Percentiles rank a stretch among this genome's conserved stretches.
These are phyloP conservation scores for Leccinum imitatum DNA, from an alignment of 768 basidiomycete genomes.

Conservation along the genomic window DNA sequence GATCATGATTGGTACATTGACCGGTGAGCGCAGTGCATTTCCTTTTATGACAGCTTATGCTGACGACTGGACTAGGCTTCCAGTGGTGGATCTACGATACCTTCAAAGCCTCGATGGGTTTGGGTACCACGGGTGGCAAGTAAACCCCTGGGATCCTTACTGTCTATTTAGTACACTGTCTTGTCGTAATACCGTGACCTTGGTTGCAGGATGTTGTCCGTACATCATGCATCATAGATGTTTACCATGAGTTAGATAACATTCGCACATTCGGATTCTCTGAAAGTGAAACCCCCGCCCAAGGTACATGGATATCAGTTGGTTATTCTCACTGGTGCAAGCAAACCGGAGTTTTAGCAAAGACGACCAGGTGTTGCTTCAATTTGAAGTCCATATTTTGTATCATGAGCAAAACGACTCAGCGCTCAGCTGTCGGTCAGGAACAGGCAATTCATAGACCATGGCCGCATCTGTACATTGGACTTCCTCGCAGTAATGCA, in stretches of 20 bases:
- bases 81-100: constrained; percentile 93
- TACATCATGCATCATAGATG: constrained; percentile 9
- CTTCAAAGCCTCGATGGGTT: constrained; percentile 80
- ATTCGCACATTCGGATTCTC: background rate
- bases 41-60: background rate
- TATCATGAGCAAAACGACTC: too few species aligned
- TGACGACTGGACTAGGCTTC: constrained; percentile 54
- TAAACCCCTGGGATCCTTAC: constrained; percentile 36
- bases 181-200: constrained; percentile 7
- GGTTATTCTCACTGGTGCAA: too few species aligned
- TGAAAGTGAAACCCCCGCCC: background rate
- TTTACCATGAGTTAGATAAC: constrained; percentile 1
- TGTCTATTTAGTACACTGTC: background rate
- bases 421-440: too few species aligned
- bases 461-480: too few species aligned
- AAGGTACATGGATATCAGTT: too few species aligned
- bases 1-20: constrained; percentile 71
- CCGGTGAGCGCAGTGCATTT: constrained; percentile 29
- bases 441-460: too few species aligned
- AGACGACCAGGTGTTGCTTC: too few species aligned
- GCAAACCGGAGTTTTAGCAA: too few species aligned
- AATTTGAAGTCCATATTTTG: too few species aligned
- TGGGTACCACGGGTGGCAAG: constrained; percentile 87
- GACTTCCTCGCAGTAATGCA: too few species aligned
- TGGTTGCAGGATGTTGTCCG: background rate